These are phyloP conservation scores for Tetracladium setigerum DNA, from an alignment of 495 filamentous ascomycete genomes.

Conservation along the genomic window DNA sequence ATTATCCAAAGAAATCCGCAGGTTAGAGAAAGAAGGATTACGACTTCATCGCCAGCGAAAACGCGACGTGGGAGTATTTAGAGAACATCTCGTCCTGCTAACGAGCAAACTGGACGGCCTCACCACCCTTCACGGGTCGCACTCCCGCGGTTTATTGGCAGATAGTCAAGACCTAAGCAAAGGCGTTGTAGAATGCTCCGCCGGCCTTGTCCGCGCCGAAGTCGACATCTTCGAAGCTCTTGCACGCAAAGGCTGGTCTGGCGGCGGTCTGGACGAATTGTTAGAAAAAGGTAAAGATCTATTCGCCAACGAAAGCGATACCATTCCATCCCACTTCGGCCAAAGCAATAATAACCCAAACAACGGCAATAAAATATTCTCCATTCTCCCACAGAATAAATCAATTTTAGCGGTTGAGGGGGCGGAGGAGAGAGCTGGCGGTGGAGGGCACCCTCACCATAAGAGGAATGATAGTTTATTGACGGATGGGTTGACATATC, in stretches of 20 bases:
- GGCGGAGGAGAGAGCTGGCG: not conserved
- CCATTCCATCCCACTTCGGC: slow-evolving; percentile 16
- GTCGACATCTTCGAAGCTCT: slow-evolving; percentile 59
- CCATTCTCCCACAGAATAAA: slow-evolving; percentile 45
- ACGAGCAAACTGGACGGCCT: slow-evolving; percentile 54
- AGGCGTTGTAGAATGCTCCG: slow-evolving; percentile 51
- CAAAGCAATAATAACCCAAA: slow-evolving; percentile 21
- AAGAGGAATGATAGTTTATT: slow-evolving; percentile 37
- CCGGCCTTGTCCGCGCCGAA: slow-evolving; percentile 53
- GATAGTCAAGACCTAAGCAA: slow-evolving; percentile 51
- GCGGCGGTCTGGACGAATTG: slow-evolving; percentile 54
- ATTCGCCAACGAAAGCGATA: slow-evolving; percentile 44
- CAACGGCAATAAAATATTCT: slow-evolving; percentile 44
- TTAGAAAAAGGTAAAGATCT: slow-evolving; percentile 53
- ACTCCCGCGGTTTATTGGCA: slow-evolving; percentile 44
- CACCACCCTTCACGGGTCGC: slow-evolving; percentile 47
- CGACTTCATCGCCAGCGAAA: slow-evolving; percentile 46
- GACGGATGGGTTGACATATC: slow-evolving; percentile 36
- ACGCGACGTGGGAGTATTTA: slow-evolving; percentile 43
- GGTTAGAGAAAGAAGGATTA: slow-evolving; percentile 52
- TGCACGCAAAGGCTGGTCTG: slow-evolving; percentile 56
- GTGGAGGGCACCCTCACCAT: slow-evolving; percentile 13
- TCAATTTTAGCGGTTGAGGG: slow-evolving; percentile 35
- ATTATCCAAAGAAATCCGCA: slow-evolving; percentile 46
- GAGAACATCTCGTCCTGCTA: slow-evolving; percentile 47